These are phyloP conservation scores for Pterulicium gracile DNA, from an alignment of 1,284 basidiomycete genomes.

Conservation along the genomic window DNA sequence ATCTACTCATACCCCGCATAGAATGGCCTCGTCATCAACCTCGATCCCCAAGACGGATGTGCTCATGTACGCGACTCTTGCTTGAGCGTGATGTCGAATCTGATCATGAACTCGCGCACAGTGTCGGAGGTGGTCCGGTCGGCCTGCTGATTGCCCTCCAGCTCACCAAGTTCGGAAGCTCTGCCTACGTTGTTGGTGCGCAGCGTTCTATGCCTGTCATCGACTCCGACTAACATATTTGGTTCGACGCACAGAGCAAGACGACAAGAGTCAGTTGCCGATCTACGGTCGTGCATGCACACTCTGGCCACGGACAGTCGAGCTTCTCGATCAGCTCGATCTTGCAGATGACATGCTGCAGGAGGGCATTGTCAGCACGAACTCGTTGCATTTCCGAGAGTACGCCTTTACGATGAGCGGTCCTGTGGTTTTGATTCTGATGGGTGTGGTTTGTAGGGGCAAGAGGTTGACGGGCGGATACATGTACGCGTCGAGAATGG, in stretches of 20 bases:
- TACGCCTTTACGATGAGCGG: neutral
- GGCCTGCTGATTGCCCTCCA: constrained; percentile 16
- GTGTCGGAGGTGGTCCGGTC: constrained; percentile 16
- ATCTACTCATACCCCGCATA: too few relatives aligned
- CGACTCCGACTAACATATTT: neutral
- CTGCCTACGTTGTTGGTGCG: constrained; percentile 14
- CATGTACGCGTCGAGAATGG: constrained; percentile 18
- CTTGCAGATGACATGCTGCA: constrained; percentile 15
- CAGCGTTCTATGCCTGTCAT: neutral
- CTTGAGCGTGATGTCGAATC: too few relatives aligned
- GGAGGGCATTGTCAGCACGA: constrained; percentile 14
- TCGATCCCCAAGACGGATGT: too few relatives aligned
- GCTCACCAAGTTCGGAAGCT: constrained; percentile 16
- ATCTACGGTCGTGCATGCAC: constrained; percentile 16
- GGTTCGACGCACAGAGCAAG: constrained; percentile 11
- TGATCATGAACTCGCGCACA: too few relatives aligned
- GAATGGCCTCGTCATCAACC: too few relatives aligned
- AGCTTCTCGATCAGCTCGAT: constrained; percentile 16
- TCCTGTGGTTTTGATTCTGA: neutral
- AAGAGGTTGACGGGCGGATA: constrained; percentile 13
- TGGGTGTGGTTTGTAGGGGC: too few relatives aligned
- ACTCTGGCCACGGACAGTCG: constrained; percentile 17
- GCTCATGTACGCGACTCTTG: too few relatives aligned
- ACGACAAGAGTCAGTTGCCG: constrained; percentile 13
- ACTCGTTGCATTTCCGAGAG: constrained; percentile 16